These are phyloP conservation scores for Colletotrichum costaricense DNA, from an alignment of 2,329 filamentous ascomycete species.

Conservation along the genomic window DNA sequence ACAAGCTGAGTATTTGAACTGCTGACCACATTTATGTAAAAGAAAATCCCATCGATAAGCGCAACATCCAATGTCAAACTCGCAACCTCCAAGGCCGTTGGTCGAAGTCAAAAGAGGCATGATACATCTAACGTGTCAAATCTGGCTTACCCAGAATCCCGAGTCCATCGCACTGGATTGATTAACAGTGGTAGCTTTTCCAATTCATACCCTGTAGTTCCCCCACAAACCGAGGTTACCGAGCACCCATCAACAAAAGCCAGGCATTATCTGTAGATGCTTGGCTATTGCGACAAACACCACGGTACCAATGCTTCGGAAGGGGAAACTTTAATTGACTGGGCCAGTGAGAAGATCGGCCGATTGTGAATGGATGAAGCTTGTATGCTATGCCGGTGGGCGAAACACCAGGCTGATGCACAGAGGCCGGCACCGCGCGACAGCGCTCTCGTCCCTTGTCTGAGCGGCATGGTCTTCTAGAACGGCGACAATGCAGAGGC, in stretches of 20 bases:
- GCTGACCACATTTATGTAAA: background rate
- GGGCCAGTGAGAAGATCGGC: background rate
- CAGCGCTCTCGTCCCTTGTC: background rate
- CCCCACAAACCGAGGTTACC: background rate
- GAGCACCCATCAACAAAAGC: too few relatives aligned
- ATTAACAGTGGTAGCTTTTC: too few relatives aligned
- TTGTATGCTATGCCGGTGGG: background rate
- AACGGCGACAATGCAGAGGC: background rate
- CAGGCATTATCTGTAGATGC: too few relatives aligned
- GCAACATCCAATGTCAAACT: background rate
- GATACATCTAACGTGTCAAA: background rate
- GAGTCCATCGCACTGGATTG: background rate
- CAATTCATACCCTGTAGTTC: too few relatives aligned
- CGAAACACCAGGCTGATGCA: background rate
- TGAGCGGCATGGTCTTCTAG: background rate
- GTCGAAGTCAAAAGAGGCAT: background rate
- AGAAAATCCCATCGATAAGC: background rate
- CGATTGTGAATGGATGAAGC: background rate
- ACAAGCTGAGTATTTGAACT: background rate
- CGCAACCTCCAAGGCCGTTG: background rate
- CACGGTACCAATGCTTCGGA: background rate
- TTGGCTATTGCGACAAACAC: background rate
- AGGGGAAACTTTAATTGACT: background rate
- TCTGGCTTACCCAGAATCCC: background rate
- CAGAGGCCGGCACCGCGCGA: background rate